Conservation (phyloP, 805 yeast genomes). For the Barnettozyma wickerhamii region DNA sequence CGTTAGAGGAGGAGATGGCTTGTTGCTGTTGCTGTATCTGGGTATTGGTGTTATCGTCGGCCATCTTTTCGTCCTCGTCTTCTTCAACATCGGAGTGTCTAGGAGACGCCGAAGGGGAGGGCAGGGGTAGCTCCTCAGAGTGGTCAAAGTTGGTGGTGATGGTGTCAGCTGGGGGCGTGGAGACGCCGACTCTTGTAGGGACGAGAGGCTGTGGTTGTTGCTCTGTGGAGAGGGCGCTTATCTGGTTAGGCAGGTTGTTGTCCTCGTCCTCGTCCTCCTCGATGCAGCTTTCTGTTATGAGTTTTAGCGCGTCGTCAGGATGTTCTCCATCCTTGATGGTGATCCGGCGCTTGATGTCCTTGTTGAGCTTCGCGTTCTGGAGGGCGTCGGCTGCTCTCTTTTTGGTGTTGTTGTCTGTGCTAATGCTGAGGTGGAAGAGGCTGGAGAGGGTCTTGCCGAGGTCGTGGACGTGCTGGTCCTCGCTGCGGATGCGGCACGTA, state of each 20-base stretch:
- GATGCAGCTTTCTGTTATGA: background rate
- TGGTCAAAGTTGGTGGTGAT: constrained; percentile 4
- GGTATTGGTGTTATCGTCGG: constrained; percentile 3
- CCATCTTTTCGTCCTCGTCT: constrained; percentile 10
- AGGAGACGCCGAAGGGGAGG: constrained; percentile 67
- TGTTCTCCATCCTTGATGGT: constrained; percentile 13
- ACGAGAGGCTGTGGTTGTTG: constrained; percentile 5
- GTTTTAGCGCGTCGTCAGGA: background rate
- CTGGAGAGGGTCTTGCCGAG: constrained; percentile 4
- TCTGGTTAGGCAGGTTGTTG: constrained; percentile 20
- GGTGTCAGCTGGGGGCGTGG: constrained; percentile 1
- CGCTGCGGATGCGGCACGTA: constrained; percentile 16
- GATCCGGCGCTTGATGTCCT: constrained; percentile 16
- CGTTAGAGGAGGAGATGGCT: constrained; percentile 1
- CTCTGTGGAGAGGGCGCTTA: constrained; percentile 2
- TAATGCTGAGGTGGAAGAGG: constrained; percentile 1
- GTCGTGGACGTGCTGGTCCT: constrained; percentile 11
- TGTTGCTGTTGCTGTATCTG: background rate
- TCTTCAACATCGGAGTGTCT: constrained; percentile 31
- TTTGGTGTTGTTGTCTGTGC: constrained; percentile 7
- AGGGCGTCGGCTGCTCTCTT: constrained; percentile 22
- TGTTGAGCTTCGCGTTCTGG: constrained; percentile 5
- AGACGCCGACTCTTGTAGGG: constrained; percentile 1
- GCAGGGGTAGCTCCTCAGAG: constrained; percentile 48
- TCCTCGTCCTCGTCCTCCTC: constrained; percentile 15